Evolutionary conservation across 2,329 filamentous ascomycete species (phyloP), one percentile per base, ranked within the genome.

Genomic region (Colletotrichum horii): DNA sequence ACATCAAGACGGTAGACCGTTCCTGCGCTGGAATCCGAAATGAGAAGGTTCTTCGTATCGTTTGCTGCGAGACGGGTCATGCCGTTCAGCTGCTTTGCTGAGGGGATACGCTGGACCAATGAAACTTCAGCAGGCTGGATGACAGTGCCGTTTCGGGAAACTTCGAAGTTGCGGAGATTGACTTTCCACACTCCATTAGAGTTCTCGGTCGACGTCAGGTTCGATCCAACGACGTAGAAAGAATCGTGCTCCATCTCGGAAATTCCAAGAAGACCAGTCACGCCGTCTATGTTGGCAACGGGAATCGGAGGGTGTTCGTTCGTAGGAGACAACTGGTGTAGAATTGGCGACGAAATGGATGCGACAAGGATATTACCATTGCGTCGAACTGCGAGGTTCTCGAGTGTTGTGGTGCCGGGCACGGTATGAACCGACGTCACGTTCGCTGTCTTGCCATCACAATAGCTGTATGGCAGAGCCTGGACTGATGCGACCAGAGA

Each of bases 11-110:
- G 76, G 43, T 74, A 66, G 26, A 80, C 60, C 7, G 55, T 71
- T 0, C 80, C 80, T 2, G 38, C 64, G 14, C 67, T 67, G 36
- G 79, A 79, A 26, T 80, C 80, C 1, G 75, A 79, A 48, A 76
- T 77, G 43, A 81, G 71, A 8, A 81, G 61, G 26, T 77, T 75
- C 28, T 78, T 66, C 3, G 70, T 65, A 28, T 72, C n/a, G 2
- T 66, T 32, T 1, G 74, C 77, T 12, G 56, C 36, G 4, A 81
- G 71, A 4, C 72, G 74, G 5, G 74, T 68, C 76, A 81, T 76
- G 70, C 80, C 80, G 52, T 81, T 81, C 8, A 80, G 68, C 3
- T 79, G 70, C 12, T 55, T 22, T 4, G 76, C 69, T 6, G 78
- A 52, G 1, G 78, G 76, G 5, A 79, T 28, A 2, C 43, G 34